Conservation (phyloP, 2,329 filamentous ascomycete genomes). For the Ceratocystis cacaofunesta region DNA sequence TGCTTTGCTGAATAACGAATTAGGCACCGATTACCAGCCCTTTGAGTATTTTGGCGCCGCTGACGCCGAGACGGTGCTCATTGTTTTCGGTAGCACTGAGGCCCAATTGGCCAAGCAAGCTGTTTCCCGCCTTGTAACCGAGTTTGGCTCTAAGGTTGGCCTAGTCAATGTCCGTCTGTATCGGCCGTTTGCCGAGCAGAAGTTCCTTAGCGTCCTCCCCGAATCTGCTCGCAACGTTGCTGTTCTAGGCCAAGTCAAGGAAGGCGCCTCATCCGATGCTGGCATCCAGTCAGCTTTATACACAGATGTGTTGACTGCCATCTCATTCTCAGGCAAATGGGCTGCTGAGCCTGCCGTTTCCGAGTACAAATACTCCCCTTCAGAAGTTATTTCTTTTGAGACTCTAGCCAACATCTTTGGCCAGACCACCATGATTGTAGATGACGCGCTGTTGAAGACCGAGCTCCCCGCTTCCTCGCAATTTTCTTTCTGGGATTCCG, state of each 20-base stretch:
- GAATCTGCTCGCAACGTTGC: constrained; percentile 59
- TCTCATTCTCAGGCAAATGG: constrained; percentile 62
- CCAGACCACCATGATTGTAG: constrained; percentile 34
- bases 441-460: constrained; percentile 41
- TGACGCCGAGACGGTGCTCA: constrained; percentile 65
- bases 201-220: constrained; percentile 72
- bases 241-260: constrained; percentile 76
- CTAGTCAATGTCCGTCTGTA: constrained; percentile 87
- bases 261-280: constrained; percentile 56
- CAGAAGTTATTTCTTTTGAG: constrained; percentile 40
- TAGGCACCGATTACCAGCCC: constrained; percentile 80
- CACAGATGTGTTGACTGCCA: constrained; percentile 74
- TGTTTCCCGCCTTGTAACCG: constrained; percentile 51
- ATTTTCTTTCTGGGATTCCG: constrained; percentile 88
- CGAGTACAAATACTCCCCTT: constrained; percentile 81
- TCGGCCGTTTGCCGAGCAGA: constrained; percentile 87
- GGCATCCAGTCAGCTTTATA: constrained; percentile 75
- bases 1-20: constrained; percentile 68
- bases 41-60: constrained; percentile 90
- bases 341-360: constrained; percentile 48
- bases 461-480: constrained; percentile 30
- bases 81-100: constrained; percentile 87
- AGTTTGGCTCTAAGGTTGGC: constrained; percentile 61
- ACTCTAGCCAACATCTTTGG: constrained; percentile 35
- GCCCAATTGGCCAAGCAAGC: constrained; percentile 74